A percentile compares a stretch with the other conserved stretches of the same genome.
phyloP scores from a whole-genome alignment of 176 grass and related monocot species.

The Aegilops bicornis region DNA sequence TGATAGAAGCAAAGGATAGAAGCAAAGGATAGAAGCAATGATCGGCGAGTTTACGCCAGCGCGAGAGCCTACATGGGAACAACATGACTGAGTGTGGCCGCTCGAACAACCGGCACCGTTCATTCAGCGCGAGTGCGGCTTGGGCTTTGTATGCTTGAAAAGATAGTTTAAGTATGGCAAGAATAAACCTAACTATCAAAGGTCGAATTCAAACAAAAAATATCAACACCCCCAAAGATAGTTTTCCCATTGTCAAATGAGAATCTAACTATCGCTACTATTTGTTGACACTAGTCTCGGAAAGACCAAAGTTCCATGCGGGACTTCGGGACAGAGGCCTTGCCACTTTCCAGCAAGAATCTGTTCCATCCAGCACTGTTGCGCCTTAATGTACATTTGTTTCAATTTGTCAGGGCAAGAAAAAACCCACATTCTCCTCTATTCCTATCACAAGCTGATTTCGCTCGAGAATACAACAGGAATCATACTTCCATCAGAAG shows the following conservation, averaged over 20 bases:
- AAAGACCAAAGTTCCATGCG: neutral
- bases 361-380: neutral
- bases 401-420: slow-evolving; percentile 19
- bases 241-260: neutral
- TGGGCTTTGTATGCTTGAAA: neutral
- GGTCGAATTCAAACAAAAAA: neutral
- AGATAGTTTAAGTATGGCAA: neutral
- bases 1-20: too few relatives aligned
- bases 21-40: neutral
- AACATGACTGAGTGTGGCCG: neutral
- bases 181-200: neutral
- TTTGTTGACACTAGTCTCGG: neutral
- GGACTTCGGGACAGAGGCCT: neutral
- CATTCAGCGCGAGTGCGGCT: neutral
- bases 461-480: slow-evolving; percentile 4
- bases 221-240: neutral
- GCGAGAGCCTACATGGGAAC: neutral
- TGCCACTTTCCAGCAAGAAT: neutral
- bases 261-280: neutral
- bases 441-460: neutral
- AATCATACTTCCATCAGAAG: slow-evolving; percentile 9
- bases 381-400: neutral
- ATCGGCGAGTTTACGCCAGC: neutral
- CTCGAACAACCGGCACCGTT: neutral
- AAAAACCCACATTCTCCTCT: too few relatives aligned